These are phyloP conservation scores for maize (Zea mays) DNA, from an alignment of 176 grass and related monocot species.

Conservation along the genomic window Zm-B73-REFERENCE-NAM-5.0 NC_050102.1:34670501-34671000, in stretches of 20 bases:
- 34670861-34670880: constrained; percentile 2
- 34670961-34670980: constrained; percentile 5
- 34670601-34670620: constrained; percentile 20
- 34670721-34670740: constrained; percentile 17
- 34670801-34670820: constrained; percentile 41
- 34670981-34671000: constrained; percentile 33
- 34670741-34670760: neutral
- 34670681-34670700: neutral
- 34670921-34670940: constrained; percentile 50
- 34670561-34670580: neutral
- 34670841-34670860: constrained; percentile 66
- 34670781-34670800: neutral
- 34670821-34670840: constrained; percentile 66
- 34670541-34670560: constrained; percentile 23
- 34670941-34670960: constrained; percentile 19
- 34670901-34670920: constrained; percentile 32
- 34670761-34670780: constrained; percentile 7
- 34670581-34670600: constrained; percentile 19
- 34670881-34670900: constrained; percentile 21
- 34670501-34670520: neutral
- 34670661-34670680: neutral
- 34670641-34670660: constrained; percentile 17
- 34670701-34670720: neutral
- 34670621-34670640: constrained; percentile 3
- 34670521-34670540: constrained; percentile 18